phyloP scores from a whole-genome alignment of 2,329 filamentous ascomycete species.

The Cylindrodendrum hubeiense region DNA sequence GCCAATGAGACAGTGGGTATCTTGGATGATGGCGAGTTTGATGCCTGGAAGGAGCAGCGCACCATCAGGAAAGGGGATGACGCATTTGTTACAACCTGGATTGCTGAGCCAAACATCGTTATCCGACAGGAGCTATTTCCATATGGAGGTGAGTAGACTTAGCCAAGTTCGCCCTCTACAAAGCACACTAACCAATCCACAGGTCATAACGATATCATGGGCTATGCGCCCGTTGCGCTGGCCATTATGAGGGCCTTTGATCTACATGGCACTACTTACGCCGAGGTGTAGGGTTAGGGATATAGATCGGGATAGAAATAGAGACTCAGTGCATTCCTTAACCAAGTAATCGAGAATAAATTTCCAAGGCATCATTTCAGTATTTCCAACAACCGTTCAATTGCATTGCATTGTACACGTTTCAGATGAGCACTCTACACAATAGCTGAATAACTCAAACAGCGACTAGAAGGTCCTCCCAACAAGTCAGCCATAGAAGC shows the following conservation, averaged over 20 bases:
- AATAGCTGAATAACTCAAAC: no score
- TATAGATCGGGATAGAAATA: neutral
- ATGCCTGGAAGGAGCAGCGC: conserved; percentile 58
- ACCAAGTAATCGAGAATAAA: neutral
- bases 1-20: conserved; percentile 62
- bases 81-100: conserved; percentile 63
- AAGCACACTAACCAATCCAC: conserved; percentile 9
- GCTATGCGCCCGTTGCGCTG: conserved; percentile 72
- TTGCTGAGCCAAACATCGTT: conserved; percentile 57
- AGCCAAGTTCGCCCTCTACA: neutral
- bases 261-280: conserved; percentile 48
- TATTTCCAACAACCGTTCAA: neutral
- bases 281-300: conserved; percentile 9
- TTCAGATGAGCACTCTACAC: no score
- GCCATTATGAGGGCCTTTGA: conserved; percentile 77
- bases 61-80: conserved; percentile 58
- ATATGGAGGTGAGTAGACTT: conserved; percentile 62
- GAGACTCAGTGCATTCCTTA: neutral
- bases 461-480: no score
- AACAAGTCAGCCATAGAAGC: no score
- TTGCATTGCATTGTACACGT: no score
- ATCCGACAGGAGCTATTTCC: conserved; percentile 68
- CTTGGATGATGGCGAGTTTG: conserved; percentile 53
- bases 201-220: conserved; percentile 80
- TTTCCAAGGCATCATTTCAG: no score